Conservation (phyloP, 2,329 filamentous ascomycete species). For the Aschersonia sp. region DNA sequence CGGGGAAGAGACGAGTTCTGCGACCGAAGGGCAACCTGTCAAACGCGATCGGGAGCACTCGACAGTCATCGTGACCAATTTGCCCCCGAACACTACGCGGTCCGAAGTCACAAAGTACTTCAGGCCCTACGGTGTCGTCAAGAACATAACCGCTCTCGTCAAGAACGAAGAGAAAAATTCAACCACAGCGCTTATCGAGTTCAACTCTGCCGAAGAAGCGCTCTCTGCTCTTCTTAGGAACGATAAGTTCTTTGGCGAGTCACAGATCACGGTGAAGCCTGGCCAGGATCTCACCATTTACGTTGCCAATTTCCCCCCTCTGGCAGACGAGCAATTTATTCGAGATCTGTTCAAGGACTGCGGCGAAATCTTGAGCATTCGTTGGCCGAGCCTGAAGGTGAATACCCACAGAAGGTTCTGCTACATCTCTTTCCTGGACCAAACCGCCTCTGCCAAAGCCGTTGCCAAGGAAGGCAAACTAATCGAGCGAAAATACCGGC, state of each 20-base stretch:
- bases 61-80: constrained; percentile 64
- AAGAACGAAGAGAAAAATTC: constrained; percentile 45
- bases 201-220: constrained; percentile 67
- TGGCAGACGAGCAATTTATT: constrained; percentile 57
- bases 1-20: constrained; percentile 15
- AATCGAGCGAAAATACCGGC: constrained; percentile 51
- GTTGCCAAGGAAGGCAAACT: constrained; percentile 57
- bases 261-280: constrained; percentile 57
- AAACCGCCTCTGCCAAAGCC: constrained; percentile 54
- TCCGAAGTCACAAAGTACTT: constrained; percentile 79
- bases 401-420: constrained; percentile 86
- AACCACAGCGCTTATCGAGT: constrained; percentile 69
- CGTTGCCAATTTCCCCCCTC: constrained; percentile 77
- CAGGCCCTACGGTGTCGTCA: constrained; percentile 75
- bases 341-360: constrained; percentile 55
- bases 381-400: constrained; percentile 83
- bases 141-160: constrained; percentile 53
- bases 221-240: constrained; percentile 68
- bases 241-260: constrained; percentile 62
- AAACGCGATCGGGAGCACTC: constrained; percentile 87
- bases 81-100: constrained; percentile 57
- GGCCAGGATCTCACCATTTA: constrained; percentile 73
- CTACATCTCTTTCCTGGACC: constrained; percentile 76
- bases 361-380: constrained; percentile 71
- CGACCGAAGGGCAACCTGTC: constrained; percentile 16